Percentiles rank a stretch among this genome's conserved stretches.
These are phyloP conservation scores for Nissolia schottii DNA, from an alignment of 306 rosid genomes.

Conservation along the genomic window DNA sequence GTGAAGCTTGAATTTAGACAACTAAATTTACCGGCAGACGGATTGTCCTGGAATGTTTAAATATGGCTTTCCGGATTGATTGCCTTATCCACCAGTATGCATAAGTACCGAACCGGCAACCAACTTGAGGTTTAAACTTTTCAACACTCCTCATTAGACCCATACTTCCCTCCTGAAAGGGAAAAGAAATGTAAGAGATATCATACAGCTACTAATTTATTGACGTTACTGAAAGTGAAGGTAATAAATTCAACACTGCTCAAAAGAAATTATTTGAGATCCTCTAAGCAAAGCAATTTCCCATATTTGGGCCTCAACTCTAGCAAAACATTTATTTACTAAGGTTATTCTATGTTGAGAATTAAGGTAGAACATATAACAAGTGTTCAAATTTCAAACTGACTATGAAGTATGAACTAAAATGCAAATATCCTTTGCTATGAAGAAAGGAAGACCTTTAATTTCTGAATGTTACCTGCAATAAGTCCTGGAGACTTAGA, in stretches of 20 bases:
- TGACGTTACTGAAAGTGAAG: constrained; percentile 11
- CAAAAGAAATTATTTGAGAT: background rate
- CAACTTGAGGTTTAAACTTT: constrained; percentile 77
- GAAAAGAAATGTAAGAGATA: constrained; percentile 20
- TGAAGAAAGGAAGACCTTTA: constrained; percentile 1
- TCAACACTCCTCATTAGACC: constrained; percentile 88
- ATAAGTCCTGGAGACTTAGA: constrained; percentile 72
- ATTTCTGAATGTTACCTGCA: constrained; percentile 61
- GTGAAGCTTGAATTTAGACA: constrained; percentile 13
- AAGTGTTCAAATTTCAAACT: constrained; percentile 17
- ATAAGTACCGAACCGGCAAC: constrained; percentile 73
- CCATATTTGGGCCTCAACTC: constrained; percentile 2
- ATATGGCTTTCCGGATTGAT: constrained; percentile 67
- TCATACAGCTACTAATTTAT: background rate
- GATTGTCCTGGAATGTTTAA: constrained; percentile 71
- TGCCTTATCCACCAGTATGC: constrained; percentile 92
- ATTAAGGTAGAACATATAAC: background rate
- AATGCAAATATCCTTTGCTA: background rate
- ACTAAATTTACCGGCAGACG: constrained; percentile 67
- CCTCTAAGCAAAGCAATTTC: background rate
- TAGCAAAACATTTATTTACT: background rate
- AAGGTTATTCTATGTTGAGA: background rate
- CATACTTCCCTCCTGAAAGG: constrained; percentile 75
- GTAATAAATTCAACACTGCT: background rate
- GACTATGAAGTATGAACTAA: background rate